phyloP scores from a whole-genome alignment of 139 green algal species.

The Coelastrella sp. region DNA sequence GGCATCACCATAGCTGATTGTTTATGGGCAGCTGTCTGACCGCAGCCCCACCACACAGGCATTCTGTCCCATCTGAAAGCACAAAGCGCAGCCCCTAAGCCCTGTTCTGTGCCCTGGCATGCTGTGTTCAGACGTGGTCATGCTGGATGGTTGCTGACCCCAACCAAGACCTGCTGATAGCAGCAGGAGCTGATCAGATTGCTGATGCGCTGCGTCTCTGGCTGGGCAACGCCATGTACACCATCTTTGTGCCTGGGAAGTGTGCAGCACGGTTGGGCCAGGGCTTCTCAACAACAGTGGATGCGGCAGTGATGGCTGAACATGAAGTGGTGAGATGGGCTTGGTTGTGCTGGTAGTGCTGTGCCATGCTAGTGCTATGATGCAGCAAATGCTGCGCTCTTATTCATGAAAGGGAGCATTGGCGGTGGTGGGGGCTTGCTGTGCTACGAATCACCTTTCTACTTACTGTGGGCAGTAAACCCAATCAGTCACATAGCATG shows the following conservation, averaged over 20 bases:
- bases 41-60: too few species aligned
- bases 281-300: conserved; percentile 62
- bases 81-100: too few species aligned
- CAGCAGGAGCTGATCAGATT: background rate
- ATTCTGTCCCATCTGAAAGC: too few species aligned
- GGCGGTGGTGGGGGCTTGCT: background rate
- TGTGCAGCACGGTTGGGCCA: conserved; percentile 64
- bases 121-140: background rate
- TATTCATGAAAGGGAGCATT: too few species aligned
- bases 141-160: conserved; percentile 47
- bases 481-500: too few species aligned
- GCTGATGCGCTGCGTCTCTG: conserved; percentile 45
- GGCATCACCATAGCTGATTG: background rate
- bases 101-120: background rate
- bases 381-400: too few species aligned
- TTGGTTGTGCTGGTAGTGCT: background rate
- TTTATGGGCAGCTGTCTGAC: background rate
- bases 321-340: background rate
- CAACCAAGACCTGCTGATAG: background rate
- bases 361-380: background rate
- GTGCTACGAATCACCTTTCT: background rate
- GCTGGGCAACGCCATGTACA: conserved; percentile 55
- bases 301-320: conserved; percentile 4
- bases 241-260: conserved; percentile 48
- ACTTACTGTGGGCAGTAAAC: too few species aligned